Percentiles rank a stretch among this genome's conserved stretches.
Conservation (phyloP, 371 early-diverging fungal genomes). For the Mucor plumbeus region DNA sequence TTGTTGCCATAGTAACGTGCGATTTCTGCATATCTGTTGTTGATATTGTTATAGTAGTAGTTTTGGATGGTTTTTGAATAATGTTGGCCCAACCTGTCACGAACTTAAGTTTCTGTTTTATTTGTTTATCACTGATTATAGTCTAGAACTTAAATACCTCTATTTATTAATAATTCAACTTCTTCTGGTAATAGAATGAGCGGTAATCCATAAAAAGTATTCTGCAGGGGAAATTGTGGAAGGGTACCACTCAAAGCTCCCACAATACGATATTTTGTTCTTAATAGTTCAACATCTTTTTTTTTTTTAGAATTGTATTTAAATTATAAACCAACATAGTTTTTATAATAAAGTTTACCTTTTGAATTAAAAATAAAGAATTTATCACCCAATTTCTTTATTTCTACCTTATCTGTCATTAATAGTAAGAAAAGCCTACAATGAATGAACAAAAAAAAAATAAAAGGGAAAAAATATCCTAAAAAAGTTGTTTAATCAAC, state of each 20-base stretch:
- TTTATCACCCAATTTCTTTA: slow-evolving; percentile 22
- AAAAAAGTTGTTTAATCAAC: slow-evolving; percentile 3
- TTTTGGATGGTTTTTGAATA: not conserved
- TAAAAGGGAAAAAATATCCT: slow-evolving; percentile 1
- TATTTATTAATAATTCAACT: slow-evolving; percentile 45
- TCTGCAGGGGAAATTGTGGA: slow-evolving; percentile 60
- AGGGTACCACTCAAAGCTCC: slow-evolving; percentile 61
- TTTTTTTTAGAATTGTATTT: slow-evolving; percentile 14
- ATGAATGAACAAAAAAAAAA: no score
- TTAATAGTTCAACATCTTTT: slow-evolving; percentile 47
- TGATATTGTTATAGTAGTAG: not conserved
- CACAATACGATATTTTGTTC: slow-evolving; percentile 57
- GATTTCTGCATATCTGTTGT: not conserved
- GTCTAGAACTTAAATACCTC: slow-evolving; percentile 32
- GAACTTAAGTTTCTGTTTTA: not conserved
- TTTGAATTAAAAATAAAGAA: slow-evolving; percentile 31
- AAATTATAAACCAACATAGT: not conserved
- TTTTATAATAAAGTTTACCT: slow-evolving; percentile 10
- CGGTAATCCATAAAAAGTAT: slow-evolving; percentile 59
- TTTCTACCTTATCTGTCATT: slow-evolving; percentile 2
- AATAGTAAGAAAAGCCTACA: not conserved
- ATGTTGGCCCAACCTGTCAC: slow-evolving; percentile 10
- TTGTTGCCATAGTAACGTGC: not conserved
- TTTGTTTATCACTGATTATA: not conserved
- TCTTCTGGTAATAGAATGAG: slow-evolving; percentile 60